phyloP scores from a whole-genome alignment of 306 rosid species.

The Prunus mume region DNA sequence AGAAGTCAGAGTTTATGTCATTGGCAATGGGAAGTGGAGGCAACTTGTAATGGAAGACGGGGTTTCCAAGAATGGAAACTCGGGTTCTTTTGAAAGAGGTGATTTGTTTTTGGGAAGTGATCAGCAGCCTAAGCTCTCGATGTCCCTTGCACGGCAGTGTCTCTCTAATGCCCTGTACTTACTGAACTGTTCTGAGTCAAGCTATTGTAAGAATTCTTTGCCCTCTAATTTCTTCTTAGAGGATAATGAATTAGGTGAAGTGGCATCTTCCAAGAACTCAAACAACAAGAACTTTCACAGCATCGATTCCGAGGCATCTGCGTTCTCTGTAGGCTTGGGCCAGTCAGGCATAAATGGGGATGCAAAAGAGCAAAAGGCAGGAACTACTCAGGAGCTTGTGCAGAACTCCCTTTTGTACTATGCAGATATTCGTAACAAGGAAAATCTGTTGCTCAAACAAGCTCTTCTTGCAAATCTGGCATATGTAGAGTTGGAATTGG shows the following conservation, averaged over 20 bases:
- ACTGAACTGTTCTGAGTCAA: conserved; percentile 47
- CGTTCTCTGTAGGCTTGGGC: conserved; percentile 48
- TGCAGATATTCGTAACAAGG: conserved; percentile 62
- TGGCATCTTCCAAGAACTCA: conserved; percentile 51
- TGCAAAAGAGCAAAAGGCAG: conserved; percentile 80
- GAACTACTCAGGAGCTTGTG: conserved; percentile 70
- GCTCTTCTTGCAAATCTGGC: conserved; percentile 87
- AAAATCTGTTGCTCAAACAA: conserved; percentile 76
- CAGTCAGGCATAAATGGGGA: conserved; percentile 79
- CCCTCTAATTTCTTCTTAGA: conserved; percentile 66
- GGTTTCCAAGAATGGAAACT: conserved; percentile 46
- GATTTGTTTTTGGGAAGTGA: conserved; percentile 48
- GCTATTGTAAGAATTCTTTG: conserved; percentile 46
- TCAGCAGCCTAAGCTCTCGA: conserved; percentile 66
- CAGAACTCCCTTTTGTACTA: conserved; percentile 77
- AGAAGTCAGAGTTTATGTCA: conserved; percentile 65
- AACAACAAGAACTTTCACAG: conserved; percentile 53
- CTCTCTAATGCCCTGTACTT: conserved; percentile 70
- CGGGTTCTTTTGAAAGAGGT: conserved; percentile 39
- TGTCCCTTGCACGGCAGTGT: conserved; percentile 80
- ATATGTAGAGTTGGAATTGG: conserved; percentile 85
- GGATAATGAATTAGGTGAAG: conserved; percentile 60
- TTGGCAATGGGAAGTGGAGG: conserved; percentile 96
- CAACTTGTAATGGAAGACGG: conserved; percentile 75
- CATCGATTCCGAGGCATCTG: conserved; percentile 62